Evolutionary conservation across 2,329 filamentous ascomycete species (phyloP).

Genomic region (Arthrobotrys sphaeroides): DNA sequence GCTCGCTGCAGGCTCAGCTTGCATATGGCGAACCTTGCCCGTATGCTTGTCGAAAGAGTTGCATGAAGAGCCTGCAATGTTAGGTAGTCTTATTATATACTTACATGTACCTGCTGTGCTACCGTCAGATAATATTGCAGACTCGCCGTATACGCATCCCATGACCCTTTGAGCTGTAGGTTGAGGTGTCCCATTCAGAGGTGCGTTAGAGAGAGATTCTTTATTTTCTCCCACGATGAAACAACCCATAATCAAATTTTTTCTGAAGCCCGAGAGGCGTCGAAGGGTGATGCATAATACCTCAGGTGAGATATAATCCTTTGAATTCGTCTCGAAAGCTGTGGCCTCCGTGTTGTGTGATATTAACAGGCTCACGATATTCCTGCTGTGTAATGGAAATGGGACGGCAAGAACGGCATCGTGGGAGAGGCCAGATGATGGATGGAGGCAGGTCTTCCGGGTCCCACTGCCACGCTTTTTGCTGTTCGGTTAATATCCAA

Average conservation of each 20-base stretch:
- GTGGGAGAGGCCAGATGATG: conserved; percentile 17
- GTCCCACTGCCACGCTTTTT: conserved; percentile 48
- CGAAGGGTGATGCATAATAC: conserved; percentile 32
- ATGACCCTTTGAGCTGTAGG: conserved; percentile 35
- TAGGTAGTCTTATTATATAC: conserved; percentile 32
- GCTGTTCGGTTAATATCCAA: conserved; percentile 47
- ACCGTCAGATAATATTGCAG: conserved; percentile 47
- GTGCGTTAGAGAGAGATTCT: conserved; percentile 7
- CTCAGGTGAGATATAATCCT: conserved; percentile 45
- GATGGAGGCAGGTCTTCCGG: conserved; percentile 32
- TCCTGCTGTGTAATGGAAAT: conserved; percentile 30
- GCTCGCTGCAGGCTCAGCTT: conserved; percentile 21
- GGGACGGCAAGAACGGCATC: conserved; percentile 42
- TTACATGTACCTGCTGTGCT: conserved; percentile 25
- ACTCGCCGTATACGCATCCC: conserved; percentile 30
- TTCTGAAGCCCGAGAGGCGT: neutral
- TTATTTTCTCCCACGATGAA: conserved; percentile 18
- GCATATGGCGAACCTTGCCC: conserved; percentile 35
- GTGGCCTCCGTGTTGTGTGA: neutral
- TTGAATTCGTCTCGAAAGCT: neutral
- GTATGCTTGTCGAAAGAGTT: conserved; percentile 17
- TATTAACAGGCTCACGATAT: conserved; percentile 15
- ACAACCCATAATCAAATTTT: conserved; percentile 24
- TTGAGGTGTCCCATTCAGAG: conserved; percentile 18
- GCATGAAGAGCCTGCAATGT: conserved; percentile 12